Conservation (phyloP, 225 moss, liverwort and hornwort genomes). For the Polytrichum formosum region DNA sequence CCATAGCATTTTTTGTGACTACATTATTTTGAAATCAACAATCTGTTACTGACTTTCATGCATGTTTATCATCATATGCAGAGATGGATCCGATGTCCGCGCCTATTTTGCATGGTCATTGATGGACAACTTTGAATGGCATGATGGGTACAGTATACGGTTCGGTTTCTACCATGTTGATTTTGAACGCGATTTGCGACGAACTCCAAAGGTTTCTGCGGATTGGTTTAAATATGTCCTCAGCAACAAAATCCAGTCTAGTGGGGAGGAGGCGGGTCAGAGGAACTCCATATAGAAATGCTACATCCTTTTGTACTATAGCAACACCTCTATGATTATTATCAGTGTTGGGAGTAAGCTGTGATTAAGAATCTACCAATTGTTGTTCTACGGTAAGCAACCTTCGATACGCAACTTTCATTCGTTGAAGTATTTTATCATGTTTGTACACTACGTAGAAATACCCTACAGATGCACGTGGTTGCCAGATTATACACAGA, state of each 20-base stretch:
- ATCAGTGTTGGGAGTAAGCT: too few species aligned
- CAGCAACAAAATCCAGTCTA: background rate
- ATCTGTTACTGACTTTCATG: background rate
- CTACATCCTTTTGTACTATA: too few species aligned
- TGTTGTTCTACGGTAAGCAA: too few species aligned
- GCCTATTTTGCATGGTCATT: slow-evolving; percentile 25
- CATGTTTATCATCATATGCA: slow-evolving; percentile 1
- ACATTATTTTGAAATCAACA: background rate
- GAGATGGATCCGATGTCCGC: slow-evolving; percentile 16
- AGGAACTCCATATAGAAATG: too few species aligned
- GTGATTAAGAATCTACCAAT: too few species aligned
- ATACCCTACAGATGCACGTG: too few species aligned
- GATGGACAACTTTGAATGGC: slow-evolving; percentile 22
- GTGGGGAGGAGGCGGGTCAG: too few species aligned
- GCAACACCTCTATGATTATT: too few species aligned
- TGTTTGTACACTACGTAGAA: too few species aligned
- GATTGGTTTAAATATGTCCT: slow-evolving; percentile 11
- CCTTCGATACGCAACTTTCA: too few species aligned
- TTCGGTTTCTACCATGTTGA: slow-evolving; percentile 20
- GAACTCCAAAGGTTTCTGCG: slow-evolving; percentile 16
- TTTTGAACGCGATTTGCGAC: background rate
- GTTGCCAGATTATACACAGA: too few species aligned
- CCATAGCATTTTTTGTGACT: background rate
- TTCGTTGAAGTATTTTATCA: too few species aligned
- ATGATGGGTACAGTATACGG: slow-evolving; percentile 4